These are phyloP conservation scores for Boletus sensibilis DNA, from an alignment of 768 basidiomycete species.

Conservation along the genomic window DNA sequence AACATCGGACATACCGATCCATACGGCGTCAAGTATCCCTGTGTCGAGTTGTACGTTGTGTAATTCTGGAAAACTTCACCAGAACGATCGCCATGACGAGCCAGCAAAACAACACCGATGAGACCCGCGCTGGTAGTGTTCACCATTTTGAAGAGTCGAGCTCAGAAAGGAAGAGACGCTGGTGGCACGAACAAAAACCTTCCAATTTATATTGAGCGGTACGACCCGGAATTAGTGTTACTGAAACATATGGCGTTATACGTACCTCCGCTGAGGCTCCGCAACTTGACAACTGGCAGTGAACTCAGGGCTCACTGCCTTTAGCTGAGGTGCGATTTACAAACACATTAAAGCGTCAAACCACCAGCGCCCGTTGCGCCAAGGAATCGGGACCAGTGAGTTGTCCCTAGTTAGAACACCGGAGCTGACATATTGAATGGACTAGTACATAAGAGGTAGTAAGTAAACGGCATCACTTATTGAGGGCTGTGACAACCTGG, in stretches of 20 bases:
- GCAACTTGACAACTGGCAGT: neutral
- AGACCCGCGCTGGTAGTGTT: slow-evolving; percentile 35
- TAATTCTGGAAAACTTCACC: slow-evolving; percentile 67
- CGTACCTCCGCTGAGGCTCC: neutral
- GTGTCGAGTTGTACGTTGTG: slow-evolving; percentile 59
- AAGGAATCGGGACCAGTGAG: too few relatives aligned
- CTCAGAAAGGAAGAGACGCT: neutral
- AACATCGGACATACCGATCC: slow-evolving; percentile 54
- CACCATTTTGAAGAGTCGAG: slow-evolving; percentile 20
- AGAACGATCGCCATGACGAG: slow-evolving; percentile 73
- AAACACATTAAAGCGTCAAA: neutral
- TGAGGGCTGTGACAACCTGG: neutral
- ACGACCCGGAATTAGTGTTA: neutral
- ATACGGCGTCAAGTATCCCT: slow-evolving; percentile 68
- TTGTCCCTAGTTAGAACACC: too few relatives aligned
- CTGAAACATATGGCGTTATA: neutral
- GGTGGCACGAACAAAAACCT: neutral
- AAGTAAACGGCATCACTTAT: neutral
- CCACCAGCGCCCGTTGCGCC: neutral
- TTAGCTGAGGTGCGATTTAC: neutral
- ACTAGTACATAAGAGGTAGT: neutral
- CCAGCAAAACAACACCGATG: slow-evolving; percentile 72
- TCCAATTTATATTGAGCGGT: slow-evolving; percentile 6
- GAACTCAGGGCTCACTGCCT: neutral
- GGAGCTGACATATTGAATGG: neutral